Percentiles rank a stretch among this genome's conserved stretches.
Conservation (phyloP, 805 yeast species). For the Kurtzmaniella fragi region DNA sequence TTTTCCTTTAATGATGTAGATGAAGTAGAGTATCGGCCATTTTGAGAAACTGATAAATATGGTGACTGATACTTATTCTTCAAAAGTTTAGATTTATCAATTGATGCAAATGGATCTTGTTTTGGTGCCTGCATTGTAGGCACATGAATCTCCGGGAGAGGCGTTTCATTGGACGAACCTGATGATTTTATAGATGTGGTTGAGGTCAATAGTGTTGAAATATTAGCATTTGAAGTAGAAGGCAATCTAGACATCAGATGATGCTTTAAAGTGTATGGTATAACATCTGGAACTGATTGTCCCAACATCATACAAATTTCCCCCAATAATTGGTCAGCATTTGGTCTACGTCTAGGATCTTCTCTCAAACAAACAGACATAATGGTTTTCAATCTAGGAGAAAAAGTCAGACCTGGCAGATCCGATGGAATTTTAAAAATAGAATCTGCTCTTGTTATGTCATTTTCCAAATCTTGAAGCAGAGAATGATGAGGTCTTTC, state of each 20-base stretch:
- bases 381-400: constrained; percentile 57
- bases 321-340: constrained; percentile 63
- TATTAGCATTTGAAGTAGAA: not conserved
- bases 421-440: constrained; percentile 45
- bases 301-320: constrained; percentile 59
- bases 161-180: not conserved
- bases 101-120: constrained; percentile 38
- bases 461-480: constrained; percentile 45
- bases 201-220: not conserved
- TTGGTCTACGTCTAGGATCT: constrained; percentile 71
- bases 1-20: constrained; percentile 24
- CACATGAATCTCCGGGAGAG: not conserved
- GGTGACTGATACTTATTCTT: not conserved
- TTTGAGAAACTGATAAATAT: not conserved
- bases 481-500: constrained; percentile 43
- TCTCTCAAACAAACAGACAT: constrained; percentile 57
- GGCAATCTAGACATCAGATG: constrained; percentile 7
- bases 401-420: constrained; percentile 42
- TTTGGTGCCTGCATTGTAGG: constrained; percentile 6
- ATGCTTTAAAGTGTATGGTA: constrained; percentile 32
- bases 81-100: constrained; percentile 34
- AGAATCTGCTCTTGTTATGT: constrained; percentile 54
- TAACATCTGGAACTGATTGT: constrained; percentile 36
- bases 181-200: not conserved
- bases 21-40: constrained; percentile 6